A percentile compares a stretch with the other conserved stretches of the same genome.
Evolutionary conservation across 306 rosid species (phyloP).

Genomic region (Psophocarpus tetragonolobus): DNA sequence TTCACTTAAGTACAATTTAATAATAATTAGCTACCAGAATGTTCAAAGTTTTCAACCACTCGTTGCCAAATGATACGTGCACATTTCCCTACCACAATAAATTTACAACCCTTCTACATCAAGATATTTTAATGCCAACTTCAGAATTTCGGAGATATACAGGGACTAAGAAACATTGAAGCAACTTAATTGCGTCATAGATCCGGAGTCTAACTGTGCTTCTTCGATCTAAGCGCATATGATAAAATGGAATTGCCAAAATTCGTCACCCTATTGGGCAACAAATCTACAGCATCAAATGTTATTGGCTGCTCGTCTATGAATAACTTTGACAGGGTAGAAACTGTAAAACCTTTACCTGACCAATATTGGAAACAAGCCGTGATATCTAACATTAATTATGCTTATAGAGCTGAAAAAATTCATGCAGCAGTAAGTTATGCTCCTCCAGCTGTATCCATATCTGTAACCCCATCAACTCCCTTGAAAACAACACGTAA

Average conservation of each 20-base stretch:
- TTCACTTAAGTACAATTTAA: neutral
- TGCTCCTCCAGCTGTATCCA: slow-evolving; percentile 91
- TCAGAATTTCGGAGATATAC: slow-evolving; percentile 7
- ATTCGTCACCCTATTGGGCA: neutral
- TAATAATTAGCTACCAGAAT: neutral
- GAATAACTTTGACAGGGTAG: slow-evolving; percentile 38
- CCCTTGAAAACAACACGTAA: slow-evolving; percentile 76
- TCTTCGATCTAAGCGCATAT: slow-evolving; percentile 15
- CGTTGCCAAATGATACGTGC: neutral
- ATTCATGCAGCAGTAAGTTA: slow-evolving; percentile 35
- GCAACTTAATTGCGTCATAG: neutral
- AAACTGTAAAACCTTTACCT: slow-evolving; percentile 41
- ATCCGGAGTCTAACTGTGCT: slow-evolving; percentile 2
- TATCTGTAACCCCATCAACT: slow-evolving; percentile 78
- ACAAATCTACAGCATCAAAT: slow-evolving; percentile 24
- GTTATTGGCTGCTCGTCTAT: neutral
- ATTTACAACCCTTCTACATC: neutral
- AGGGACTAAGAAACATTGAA: neutral
- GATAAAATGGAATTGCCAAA: slow-evolving; percentile 21
- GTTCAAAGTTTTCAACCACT: neutral
- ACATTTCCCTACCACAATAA: neutral
- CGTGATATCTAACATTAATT: slow-evolving; percentile 21
- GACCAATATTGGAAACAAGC: slow-evolving; percentile 36
- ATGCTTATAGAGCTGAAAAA: slow-evolving; percentile 29
- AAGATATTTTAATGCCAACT: neutral